Conservation (phyloP, 371 early-diverging fungal genomes). For the Rhizopus arrhizus region DNA sequence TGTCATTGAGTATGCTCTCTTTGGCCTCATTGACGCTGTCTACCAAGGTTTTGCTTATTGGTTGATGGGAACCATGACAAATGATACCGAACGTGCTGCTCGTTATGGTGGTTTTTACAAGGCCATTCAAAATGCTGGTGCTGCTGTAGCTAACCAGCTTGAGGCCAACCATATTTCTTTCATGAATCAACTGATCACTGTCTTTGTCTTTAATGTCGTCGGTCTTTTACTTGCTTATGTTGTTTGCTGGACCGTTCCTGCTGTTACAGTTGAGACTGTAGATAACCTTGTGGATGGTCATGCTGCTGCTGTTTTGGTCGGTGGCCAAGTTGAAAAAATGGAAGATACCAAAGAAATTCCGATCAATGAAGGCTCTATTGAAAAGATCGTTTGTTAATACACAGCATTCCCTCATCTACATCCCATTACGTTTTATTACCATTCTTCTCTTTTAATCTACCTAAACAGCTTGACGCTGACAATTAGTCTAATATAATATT, state of each 20-base stretch:
- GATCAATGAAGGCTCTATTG: neutral
- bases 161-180: constrained; percentile 41
- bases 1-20: constrained; percentile 61
- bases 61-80: constrained; percentile 75
- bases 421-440: no score
- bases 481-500: no score
- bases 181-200: constrained; percentile 25
- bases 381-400: neutral
- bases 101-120: constrained; percentile 82
- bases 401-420: no score
- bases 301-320: constrained; percentile 20
- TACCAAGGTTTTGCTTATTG: constrained; percentile 75
- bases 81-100: constrained; percentile 67
- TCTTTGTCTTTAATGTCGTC: constrained; percentile 23
- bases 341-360: neutral
- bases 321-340: constrained; percentile 17
- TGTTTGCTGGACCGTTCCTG: constrained; percentile 22
- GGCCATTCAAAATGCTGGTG: constrained; percentile 67
- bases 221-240: constrained; percentile 28
- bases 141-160: constrained; percentile 33
- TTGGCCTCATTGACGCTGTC: constrained; percentile 69
- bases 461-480: no score
- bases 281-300: constrained; percentile 28
- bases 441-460: no score
- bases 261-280: constrained; percentile 26